Conservation (phyloP, 768 basidiomycete species). For the Crepidotus variabilis region DNA sequence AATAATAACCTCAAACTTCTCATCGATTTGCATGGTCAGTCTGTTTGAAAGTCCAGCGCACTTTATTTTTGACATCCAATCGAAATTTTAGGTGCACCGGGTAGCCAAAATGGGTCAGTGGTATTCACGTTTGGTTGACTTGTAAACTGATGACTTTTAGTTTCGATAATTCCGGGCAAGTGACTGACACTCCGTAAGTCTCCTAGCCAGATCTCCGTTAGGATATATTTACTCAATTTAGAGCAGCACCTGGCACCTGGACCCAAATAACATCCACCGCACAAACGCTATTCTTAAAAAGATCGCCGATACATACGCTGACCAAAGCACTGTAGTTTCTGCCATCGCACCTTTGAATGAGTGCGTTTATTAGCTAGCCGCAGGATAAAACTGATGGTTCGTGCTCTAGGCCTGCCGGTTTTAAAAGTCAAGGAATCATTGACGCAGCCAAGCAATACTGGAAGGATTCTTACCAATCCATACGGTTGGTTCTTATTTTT, state of each 20-base stretch:
- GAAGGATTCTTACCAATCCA: constrained; percentile 66
- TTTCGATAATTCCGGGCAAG: constrained; percentile 80
- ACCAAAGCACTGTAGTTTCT: constrained; percentile 49
- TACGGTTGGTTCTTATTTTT: constrained; percentile 47
- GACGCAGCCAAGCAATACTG: constrained; percentile 53
- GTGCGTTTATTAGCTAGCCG: constrained; percentile 30
- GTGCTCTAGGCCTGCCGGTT: constrained; percentile 63
- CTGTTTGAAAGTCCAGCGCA: constrained; percentile 1
- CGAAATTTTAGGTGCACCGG: constrained; percentile 51
- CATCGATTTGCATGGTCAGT: constrained; percentile 62
- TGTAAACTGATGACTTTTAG: constrained; percentile 28
- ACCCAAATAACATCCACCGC: constrained; percentile 61
- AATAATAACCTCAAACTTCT: constrained; percentile 73
- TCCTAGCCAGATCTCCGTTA: not conserved
- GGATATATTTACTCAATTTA: not conserved
- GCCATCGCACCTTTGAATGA: constrained; percentile 75
- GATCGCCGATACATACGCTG: constrained; percentile 56
- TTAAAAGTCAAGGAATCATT: constrained; percentile 46
- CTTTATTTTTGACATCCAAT: not conserved
- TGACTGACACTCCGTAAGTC: constrained; percentile 43
- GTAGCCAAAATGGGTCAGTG: constrained; percentile 75
- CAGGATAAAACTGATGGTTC: not conserved
- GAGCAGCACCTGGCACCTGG: constrained; percentile 53
- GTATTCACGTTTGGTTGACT: not conserved
- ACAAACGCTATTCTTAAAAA: constrained; percentile 59